These are phyloP conservation scores for Ogataea minuta DNA, from an alignment of 805 yeast genomes.

Conservation along the genomic window DNA sequence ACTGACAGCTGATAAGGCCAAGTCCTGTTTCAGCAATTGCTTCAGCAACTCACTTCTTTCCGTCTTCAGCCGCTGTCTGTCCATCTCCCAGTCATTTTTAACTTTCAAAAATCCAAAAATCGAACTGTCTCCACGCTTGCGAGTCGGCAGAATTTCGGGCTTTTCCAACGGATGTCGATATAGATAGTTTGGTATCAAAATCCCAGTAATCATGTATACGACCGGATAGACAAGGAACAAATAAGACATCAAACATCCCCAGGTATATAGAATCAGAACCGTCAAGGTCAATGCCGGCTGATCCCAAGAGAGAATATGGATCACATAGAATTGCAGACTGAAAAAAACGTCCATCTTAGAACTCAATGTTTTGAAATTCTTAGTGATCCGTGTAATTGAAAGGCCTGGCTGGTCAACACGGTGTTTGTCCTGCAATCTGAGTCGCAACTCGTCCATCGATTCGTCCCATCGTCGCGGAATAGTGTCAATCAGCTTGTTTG, in stretches of 20 bases:
- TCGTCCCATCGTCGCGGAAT: slow-evolving; percentile 14
- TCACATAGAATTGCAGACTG: slow-evolving; percentile 56
- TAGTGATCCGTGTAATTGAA: slow-evolving; percentile 54
- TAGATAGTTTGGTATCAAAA: slow-evolving; percentile 69
- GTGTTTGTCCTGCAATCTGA: slow-evolving; percentile 43
- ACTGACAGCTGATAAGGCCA: slow-evolving; percentile 13
- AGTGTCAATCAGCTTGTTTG: slow-evolving; percentile 50
- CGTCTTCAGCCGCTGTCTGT: slow-evolving; percentile 10
- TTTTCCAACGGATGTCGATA: slow-evolving; percentile 61
- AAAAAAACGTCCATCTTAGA: slow-evolving; percentile 56
- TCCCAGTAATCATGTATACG: slow-evolving; percentile 49
- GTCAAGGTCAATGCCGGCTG: slow-evolving; percentile 68
- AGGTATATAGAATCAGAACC: slow-evolving; percentile 56
- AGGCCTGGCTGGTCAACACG: slow-evolving; percentile 47
- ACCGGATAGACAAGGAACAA: slow-evolving; percentile 64
- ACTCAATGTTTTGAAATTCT: slow-evolving; percentile 58
- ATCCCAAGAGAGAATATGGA: slow-evolving; percentile 70
- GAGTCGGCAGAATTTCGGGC: slow-evolving; percentile 43
- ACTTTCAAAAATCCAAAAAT: slow-evolving; percentile 38
- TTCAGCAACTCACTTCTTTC: slow-evolving; percentile 13
- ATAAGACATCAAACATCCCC: slow-evolving; percentile 70
- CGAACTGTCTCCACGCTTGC: slow-evolving; percentile 50
- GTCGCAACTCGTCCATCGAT: slow-evolving; percentile 33
- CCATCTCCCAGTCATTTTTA: slow-evolving; percentile 21
- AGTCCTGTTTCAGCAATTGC: slow-evolving; percentile 8